Evolutionary conservation across 2,329 filamentous ascomycete species (phyloP), one percentile per base, ranked within the genome.

Genomic region (Dendrostoma leiphaemia): DNA sequence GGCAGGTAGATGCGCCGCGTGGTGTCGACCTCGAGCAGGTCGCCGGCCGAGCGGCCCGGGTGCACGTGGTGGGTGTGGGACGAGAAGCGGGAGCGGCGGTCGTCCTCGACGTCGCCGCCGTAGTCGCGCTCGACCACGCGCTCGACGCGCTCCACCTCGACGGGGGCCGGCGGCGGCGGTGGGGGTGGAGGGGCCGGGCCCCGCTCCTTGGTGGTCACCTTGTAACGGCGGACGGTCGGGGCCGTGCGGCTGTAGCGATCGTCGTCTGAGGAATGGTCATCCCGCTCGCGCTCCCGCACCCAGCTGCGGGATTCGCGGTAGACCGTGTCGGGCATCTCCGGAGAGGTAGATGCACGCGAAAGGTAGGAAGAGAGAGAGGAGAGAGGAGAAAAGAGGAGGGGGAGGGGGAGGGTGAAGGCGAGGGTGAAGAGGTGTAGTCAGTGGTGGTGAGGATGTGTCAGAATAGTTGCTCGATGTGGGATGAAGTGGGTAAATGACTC

Each of bases 181-280:
- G 49, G 46, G 10, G 44, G 38, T 8, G 51, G 41, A 6, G 46
- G 40, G 4, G 24, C 12, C 7, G 31, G 32, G 5, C 2, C 21
- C 4, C n/a, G n/a, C n/a, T n/a, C n/a, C n/a, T n/a, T 68, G 10
- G 73, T 71, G 8, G 67, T 66, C 26, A 81, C 76, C 64, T 81
- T 81, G 71, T 81, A 81, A 52, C 78, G 74, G 57, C 74, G 76
- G 51, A 81, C 72, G n/a, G 75, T 79, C 5, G 55, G 43, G 6
- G 76, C 74, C 17, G 29, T 21, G 56, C 67, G 71, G 62, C 69
- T 71, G 66, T 74, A 75, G 38, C 69, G 67, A 47, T 79, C 76
- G 51, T 79, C 78, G 57, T 77, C 74, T 13, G 67, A 72, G 26
- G 67, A 64, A 41, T 64, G 65, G 50, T 64, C 61, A 57, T 70